phyloP scores from a whole-genome alignment of 1,284 basidiomycete species.

The Ceratobasidium papillatum region DNA sequence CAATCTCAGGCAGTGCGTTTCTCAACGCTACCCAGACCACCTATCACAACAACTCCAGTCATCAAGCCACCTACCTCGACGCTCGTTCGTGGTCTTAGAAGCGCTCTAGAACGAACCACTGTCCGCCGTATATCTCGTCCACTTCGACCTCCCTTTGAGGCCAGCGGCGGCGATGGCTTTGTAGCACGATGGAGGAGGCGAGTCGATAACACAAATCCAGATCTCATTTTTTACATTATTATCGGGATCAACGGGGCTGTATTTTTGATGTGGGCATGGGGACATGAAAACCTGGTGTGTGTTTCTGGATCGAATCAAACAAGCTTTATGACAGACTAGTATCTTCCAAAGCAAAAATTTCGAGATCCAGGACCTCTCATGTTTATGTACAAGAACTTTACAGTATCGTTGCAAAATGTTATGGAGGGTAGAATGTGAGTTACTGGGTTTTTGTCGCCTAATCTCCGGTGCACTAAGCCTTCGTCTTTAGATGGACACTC shows the following conservation, averaged over 20 bases:
- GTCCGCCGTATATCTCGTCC: constrained; percentile 23
- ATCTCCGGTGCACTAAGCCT: neutral
- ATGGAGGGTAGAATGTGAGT: constrained; percentile 41
- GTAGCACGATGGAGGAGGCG: constrained; percentile 28
- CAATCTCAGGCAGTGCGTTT: neutral
- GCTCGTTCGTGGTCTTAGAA: constrained; percentile 19
- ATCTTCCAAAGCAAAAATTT: constrained; percentile 42
- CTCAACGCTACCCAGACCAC: neutral
- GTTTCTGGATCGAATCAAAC: neutral
- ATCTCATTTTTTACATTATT: constrained; percentile 42
- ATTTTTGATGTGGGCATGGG: constrained; percentile 43
- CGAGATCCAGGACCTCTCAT: constrained; percentile 40
- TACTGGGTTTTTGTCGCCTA: neutral
- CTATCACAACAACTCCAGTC: neutral
- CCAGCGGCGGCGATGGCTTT: constrained; percentile 12
- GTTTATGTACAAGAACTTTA: constrained; percentile 45
- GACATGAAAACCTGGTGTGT: constrained; percentile 40
- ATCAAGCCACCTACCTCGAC: neutral
- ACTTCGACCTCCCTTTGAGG: constrained; percentile 8
- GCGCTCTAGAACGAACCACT: constrained; percentile 26
- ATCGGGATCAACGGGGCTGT: constrained; percentile 44
- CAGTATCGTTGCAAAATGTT: constrained; percentile 42
- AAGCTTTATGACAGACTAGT: neutral
- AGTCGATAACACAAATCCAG: constrained; percentile 26
- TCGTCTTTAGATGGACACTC: constrained; percentile 43